Percentiles rank a stretch among this genome's conserved stretches.
phyloP scores from a whole-genome alignment of 371 early-diverging fungal species.

The Paraphysoderma sedebokerense region DNA sequence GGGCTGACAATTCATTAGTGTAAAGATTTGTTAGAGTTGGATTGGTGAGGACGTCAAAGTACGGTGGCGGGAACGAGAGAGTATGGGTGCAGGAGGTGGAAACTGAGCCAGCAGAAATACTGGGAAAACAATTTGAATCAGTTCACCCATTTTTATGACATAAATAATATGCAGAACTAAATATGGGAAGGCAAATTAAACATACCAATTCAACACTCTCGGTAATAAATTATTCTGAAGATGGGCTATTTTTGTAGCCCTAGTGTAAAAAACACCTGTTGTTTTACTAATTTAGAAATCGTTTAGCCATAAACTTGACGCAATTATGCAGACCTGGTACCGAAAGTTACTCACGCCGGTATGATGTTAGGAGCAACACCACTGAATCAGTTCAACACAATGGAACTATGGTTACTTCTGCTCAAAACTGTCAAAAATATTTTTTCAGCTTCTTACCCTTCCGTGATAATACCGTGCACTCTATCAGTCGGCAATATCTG shows the following conservation, averaged over 20 bases:
- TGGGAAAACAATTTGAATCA: too few relatives aligned
- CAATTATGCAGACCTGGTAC: too few relatives aligned
- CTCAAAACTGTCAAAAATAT: too few relatives aligned
- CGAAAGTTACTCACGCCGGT: too few relatives aligned
- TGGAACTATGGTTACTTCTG: too few relatives aligned
- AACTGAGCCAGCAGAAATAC: constrained; percentile 42
- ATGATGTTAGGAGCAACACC: constrained; percentile 45
- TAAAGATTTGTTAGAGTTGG: constrained; percentile 30
- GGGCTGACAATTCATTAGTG: constrained; percentile 25
- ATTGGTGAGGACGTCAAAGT: constrained; percentile 31
- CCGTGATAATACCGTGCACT: constrained; percentile 51
- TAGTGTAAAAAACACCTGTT: too few relatives aligned
- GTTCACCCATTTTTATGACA: too few relatives aligned
- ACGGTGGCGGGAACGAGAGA: constrained; percentile 26
- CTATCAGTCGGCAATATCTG: constrained; percentile 39
- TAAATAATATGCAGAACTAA: too few relatives aligned
- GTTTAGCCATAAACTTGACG: constrained; percentile 26
- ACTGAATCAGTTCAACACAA: too few relatives aligned
- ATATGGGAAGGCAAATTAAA: too few relatives aligned
- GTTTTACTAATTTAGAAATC: too few relatives aligned
- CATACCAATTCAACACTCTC: constrained; percentile 28
- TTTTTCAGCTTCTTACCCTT: too few relatives aligned
- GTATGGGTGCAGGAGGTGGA: constrained; percentile 46
- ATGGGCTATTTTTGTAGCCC: constrained; percentile 27
- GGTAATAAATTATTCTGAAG: constrained; percentile 20